phyloP scores from a whole-genome alignment of 169 alveolate genomes.

The Theileria equi region DNA sequence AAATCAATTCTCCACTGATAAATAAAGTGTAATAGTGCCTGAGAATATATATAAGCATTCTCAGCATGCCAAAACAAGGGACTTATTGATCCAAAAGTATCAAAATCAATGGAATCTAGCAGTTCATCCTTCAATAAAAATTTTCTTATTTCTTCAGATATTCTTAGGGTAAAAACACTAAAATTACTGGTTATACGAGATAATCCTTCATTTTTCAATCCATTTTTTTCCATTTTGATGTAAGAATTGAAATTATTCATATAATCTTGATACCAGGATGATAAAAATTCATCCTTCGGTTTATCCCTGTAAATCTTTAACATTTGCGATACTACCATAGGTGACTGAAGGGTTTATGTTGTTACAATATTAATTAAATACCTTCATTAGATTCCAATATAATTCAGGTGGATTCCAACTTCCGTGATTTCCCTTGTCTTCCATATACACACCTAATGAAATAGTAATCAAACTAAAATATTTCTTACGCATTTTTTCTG shows the following conservation, averaged over 20 bases:
- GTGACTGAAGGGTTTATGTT: constrained; percentile 9
- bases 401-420: constrained; percentile 85
- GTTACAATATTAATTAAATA: background rate
- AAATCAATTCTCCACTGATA: constrained; percentile 83
- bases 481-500: constrained; percentile 71
- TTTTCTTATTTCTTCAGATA: constrained; percentile 82
- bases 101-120: constrained; percentile 69
- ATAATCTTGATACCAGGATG: constrained; percentile 82
- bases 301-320: constrained; percentile 75
- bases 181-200: constrained; percentile 82
- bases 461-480: background rate
- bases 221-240: constrained; percentile 63
- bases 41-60: constrained; percentile 87
- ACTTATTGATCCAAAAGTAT: constrained; percentile 68
- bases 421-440: constrained; percentile 76
- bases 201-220: constrained; percentile 47
- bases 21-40: constrained; percentile 83
- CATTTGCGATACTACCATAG: constrained; percentile 76
- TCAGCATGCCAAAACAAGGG: constrained; percentile 80
- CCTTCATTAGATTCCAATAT: constrained; percentile 80
- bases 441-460: constrained; percentile 69
- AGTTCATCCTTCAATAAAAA: constrained; percentile 78
- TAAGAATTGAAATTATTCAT: constrained; percentile 66
- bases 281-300: constrained; percentile 77
- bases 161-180: constrained; percentile 83